Conservation (phyloP, 2,329 filamentous ascomycete species). For the Trichophyton verrucosum region DNA sequence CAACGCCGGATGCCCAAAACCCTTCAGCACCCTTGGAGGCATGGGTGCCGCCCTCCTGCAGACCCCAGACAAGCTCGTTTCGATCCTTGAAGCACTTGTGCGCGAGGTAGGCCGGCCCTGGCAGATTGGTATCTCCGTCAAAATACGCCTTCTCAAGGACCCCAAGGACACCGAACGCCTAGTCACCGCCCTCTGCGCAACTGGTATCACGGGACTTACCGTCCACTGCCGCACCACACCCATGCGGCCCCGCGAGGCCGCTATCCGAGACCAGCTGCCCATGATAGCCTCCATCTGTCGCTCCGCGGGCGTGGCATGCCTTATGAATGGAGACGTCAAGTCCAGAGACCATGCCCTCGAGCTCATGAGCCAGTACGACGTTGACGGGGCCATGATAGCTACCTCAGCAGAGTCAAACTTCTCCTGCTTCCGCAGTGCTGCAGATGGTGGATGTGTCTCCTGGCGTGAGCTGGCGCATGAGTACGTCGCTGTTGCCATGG, state of each 20-base stretch:
- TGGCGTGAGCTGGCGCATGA: conserved; percentile 69
- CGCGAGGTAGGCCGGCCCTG: conserved; percentile 62
- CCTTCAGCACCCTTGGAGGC: conserved; percentile 82
- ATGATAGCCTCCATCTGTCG: conserved; percentile 75
- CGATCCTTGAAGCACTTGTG: conserved; percentile 74
- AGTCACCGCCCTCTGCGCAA: conserved; percentile 65
- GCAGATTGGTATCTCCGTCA: conserved; percentile 89
- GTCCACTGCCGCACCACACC: conserved; percentile 92
- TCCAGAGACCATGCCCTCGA: conserved; percentile 57
- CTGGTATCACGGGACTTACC: conserved; percentile 83
- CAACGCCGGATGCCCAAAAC: conserved; percentile 96
- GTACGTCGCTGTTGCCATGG: conserved; percentile 61
- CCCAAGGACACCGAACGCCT: conserved; percentile 62
- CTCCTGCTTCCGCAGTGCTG: conserved; percentile 63
- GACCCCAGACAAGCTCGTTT: conserved; percentile 69
- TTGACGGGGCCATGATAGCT: conserved; percentile 94
- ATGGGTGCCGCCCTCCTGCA: conserved; percentile 89
- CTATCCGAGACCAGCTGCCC: conserved; percentile 70
- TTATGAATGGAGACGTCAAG: conserved; percentile 91
- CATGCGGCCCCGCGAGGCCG: conserved; percentile 82
- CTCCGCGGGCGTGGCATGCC: conserved; percentile 74
- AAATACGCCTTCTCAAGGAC: conserved; percentile 78
- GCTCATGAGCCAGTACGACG: conserved; percentile 66
- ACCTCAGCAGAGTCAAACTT: conserved; percentile 84
- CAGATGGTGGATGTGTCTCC: conserved; percentile 55